Evolutionary conservation across 495 filamentous ascomycete species (phyloP).

Genomic region (Hyphodiscus hymeniophilus): DNA sequence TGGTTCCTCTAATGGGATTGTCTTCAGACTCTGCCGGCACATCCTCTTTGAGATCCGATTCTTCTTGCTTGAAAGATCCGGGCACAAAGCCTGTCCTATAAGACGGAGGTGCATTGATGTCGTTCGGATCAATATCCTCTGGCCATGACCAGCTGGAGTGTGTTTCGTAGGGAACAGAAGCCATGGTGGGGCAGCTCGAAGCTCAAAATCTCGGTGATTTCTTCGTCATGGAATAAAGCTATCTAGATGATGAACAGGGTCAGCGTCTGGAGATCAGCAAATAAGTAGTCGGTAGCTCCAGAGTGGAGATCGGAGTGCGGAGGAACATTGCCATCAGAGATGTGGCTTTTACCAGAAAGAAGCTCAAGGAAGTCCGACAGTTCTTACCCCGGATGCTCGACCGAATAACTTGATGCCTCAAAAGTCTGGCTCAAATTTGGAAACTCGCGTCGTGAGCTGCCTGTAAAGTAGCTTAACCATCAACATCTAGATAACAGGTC

Average conservation of each 20-base stretch:
- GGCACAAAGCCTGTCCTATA: background rate
- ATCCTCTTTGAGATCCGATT: constrained; percentile 5
- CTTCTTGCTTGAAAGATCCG: constrained; percentile 5
- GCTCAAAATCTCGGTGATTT: constrained; percentile 2
- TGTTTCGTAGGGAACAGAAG: background rate
- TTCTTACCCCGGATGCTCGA: too few species aligned
- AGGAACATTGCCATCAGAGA: constrained; percentile 5
- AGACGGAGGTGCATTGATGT: background rate
- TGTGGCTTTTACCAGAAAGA: constrained; percentile 12
- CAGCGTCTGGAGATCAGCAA: constrained; percentile 5
- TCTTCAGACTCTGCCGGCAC: too few species aligned
- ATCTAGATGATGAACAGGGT: constrained; percentile 2
- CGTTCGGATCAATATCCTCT: too few species aligned
- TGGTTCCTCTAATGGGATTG: constrained; percentile 21
- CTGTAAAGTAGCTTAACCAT: constrained; percentile 12
- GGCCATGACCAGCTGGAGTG: constrained; percentile 14
- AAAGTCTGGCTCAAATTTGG: background rate
- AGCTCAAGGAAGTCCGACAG: background rate
- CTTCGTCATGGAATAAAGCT: background rate
- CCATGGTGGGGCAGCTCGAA: constrained; percentile 3
- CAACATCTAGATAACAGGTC: constrained; percentile 13
- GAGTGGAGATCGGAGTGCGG: background rate
- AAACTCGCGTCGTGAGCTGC: constrained; percentile 18
- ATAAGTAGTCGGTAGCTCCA: background rate
- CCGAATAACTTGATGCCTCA: background rate